Conservation (phyloP, 148 eudicot genomes). For the Chenopodium album region DNA sequence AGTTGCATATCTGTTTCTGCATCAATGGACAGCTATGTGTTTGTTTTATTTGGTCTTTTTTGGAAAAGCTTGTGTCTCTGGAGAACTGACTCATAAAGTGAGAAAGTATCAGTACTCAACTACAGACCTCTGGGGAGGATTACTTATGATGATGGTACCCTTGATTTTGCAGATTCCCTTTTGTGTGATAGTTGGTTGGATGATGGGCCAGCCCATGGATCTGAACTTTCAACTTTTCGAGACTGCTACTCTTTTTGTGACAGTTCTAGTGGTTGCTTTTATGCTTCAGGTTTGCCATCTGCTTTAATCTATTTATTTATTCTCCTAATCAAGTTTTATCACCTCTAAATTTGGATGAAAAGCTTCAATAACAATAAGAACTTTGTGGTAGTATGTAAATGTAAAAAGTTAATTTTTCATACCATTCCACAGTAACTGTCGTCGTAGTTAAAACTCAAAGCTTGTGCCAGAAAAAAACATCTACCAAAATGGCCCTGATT, state of each 20-base stretch:
- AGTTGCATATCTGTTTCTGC: no score
- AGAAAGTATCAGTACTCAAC: not conserved
- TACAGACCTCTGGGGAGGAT: not conserved
- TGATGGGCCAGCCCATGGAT: slow-evolving; percentile 92
- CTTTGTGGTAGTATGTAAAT: not conserved
- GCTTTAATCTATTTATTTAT: not conserved
- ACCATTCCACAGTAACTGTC: not conserved
- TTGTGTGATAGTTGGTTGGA: slow-evolving; percentile 93
- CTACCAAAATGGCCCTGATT: not conserved
- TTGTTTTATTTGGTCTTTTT: not conserved
- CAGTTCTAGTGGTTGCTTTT: slow-evolving; percentile 92
- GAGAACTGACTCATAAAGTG: not conserved
- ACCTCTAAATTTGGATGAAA: not conserved
- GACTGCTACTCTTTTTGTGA: slow-evolving; percentile 89
- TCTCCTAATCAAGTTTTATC: slow-evolving; percentile 1
- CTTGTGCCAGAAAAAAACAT: not conserved
- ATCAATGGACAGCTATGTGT: not conserved
- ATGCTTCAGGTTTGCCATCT: slow-evolving; percentile 77
- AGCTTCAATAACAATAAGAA: not conserved
- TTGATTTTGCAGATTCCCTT: slow-evolving; percentile 82
- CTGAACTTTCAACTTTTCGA: slow-evolving; percentile 91
- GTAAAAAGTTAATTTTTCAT: not conserved
- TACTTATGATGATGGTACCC: slow-evolving; percentile 8
- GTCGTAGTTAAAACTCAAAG: not conserved
- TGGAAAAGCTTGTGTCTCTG: not conserved